Evolutionary conservation across 352 stramenopile genomes (phyloP), one percentile per base, ranked within the genome.

Genomic region (Phytophthora cajani): DNA sequence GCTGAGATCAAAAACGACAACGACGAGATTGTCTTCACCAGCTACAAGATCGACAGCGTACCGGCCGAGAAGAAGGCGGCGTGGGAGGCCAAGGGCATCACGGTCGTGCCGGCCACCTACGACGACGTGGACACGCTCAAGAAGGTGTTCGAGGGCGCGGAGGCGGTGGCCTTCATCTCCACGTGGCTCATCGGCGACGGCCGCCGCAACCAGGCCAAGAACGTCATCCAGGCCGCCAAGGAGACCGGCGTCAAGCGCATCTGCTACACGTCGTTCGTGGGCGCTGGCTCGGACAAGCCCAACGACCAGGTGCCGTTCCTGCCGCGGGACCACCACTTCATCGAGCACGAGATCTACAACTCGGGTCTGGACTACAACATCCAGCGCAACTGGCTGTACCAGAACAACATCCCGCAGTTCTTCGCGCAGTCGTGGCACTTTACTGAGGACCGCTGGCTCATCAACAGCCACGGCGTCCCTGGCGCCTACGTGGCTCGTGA

Each of bases 101-200:
- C 68, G 21, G 69, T 72, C 23, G 51, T 64, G 40, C 44, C 52
- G n/a, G 63, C 69, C 17, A 72, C 50, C 36, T 75, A 75, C 19
- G 69, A 75, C 16, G 63, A 75, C 46, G 6, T 12, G 0, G 69
- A 75, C 25, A 72, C 56, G 9, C 52, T 75, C 50, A 75, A 72
- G 57, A 68, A 63, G 56, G 44, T 38, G 27, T 75, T 75, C 27
- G 30, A 67, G 19, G 69, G 69, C 17, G 69, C 69, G 0, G 69
- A 72, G 9, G 69, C 57, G 8, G 69, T 75, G 7, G 56, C 63
- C 21, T 58, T 46, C 32, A 75, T 75, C 23, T 75, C 69, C 5
- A 75, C 69, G 9, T 75, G 69, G 69, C 52, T 75, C 23, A 72
- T 75, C 57, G 69, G 69, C 23, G 69, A 75, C 44, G 49, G 69